Evolutionary conservation across 495 filamentous ascomycete genomes (phyloP).

Genomic region (Annulohypoxylon moriforme): DNA sequence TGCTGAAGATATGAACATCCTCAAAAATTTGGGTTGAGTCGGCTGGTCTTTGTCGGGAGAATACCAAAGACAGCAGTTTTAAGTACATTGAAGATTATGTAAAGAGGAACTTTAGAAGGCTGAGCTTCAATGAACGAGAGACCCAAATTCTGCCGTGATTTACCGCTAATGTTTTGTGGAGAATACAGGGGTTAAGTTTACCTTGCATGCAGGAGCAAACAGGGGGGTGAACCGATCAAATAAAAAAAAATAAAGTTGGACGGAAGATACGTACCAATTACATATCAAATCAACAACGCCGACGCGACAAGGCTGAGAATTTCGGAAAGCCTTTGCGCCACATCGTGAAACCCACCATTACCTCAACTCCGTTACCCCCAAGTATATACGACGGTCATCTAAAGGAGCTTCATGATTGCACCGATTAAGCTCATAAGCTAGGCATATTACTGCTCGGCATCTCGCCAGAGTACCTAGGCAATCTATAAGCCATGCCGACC

Average conservation of each 20-base stretch:
- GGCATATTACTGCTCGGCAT: conserved; percentile 25
- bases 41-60: conserved; percentile 13
- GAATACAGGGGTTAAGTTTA: conserved; percentile 21
- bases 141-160: conserved; percentile 15
- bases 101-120: conserved; percentile 7
- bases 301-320: conserved; percentile 47
- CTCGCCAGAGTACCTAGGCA: conserved; percentile 24
- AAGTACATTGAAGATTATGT: neutral
- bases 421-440: conserved; percentile 15
- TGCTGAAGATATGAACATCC: conserved; percentile 7
- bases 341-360: conserved; percentile 19
- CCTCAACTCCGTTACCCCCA: neutral
- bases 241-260: neutral
- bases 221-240: neutral
- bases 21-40: neutral
- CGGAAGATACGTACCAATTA: neutral
- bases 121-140: conserved; percentile 9
- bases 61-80: neutral
- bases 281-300: conserved; percentile 23
- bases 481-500: conserved; percentile 55
- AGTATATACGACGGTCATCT: neutral
- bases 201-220: conserved; percentile 15
- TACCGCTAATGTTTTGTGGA: conserved; percentile 1
- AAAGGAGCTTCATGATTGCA: conserved; percentile 25
- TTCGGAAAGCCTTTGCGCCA: conserved; percentile 24